Evolutionary conservation across 2,329 filamentous ascomycete species (phyloP).

Genomic region (Lachnellula subtilissima): DNA sequence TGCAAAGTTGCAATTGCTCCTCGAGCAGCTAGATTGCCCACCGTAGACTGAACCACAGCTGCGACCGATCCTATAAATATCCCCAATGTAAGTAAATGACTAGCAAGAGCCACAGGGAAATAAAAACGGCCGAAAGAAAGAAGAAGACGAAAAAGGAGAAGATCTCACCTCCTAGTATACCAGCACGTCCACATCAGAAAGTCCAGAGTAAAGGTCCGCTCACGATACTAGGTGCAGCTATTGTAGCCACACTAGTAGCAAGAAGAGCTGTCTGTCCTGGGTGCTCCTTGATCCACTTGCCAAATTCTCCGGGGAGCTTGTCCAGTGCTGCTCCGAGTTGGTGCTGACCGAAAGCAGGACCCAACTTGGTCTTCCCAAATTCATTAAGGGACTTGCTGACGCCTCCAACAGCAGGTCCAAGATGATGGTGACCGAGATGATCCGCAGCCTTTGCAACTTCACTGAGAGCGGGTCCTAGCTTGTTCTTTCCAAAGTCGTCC

Average conservation of each 20-base stretch:
- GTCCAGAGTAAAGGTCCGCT: background rate
- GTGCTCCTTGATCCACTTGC: background rate
- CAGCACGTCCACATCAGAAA: background rate
- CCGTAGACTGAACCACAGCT: background rate
- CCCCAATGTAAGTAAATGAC: background rate
- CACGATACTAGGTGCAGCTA: background rate
- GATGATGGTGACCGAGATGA: background rate
- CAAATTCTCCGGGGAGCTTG: background rate
- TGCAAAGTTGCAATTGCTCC: constrained; percentile 4
- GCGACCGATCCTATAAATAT: background rate
- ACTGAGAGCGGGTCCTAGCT: background rate
- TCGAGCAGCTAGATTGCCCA: constrained; percentile 2
- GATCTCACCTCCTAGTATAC: background rate
- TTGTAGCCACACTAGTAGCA: background rate
- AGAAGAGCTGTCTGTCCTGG: background rate
- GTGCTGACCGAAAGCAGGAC: background rate
- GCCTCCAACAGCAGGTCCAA: background rate
- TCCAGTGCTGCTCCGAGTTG: background rate
- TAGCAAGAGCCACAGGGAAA: background rate
- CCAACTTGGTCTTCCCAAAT: background rate
- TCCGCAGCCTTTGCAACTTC: background rate
- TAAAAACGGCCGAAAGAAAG: background rate
- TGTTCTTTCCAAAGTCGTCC: background rate
- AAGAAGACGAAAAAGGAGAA: background rate
- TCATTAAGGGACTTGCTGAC: background rate